Conservation (phyloP, 2,329 filamentous ascomycete species). For the Alternaria consortialis region DNA sequence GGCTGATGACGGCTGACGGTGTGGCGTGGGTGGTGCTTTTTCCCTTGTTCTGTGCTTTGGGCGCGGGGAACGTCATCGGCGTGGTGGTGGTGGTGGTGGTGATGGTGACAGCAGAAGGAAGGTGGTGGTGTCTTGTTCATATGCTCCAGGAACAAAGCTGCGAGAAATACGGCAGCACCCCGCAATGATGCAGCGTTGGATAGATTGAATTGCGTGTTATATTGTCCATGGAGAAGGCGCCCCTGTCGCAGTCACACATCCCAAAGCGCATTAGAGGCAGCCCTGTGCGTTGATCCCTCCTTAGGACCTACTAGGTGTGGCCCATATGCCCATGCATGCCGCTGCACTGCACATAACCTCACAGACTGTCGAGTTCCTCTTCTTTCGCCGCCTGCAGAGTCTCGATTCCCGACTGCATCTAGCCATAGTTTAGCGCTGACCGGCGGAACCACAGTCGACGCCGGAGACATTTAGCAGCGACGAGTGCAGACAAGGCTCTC, state of each 20-base stretch:
- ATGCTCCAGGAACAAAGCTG: constrained; percentile 1
- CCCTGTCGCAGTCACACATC: constrained; percentile 23
- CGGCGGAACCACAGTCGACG: constrained; percentile 20
- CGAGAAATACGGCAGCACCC: not conserved
- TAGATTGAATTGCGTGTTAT: constrained; percentile 9
- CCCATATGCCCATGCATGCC: constrained; percentile 12
- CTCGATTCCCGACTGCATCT: constrained; percentile 6
- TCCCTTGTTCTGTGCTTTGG: constrained; percentile 18
- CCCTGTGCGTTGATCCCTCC: constrained; percentile 29
- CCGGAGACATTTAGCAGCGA: constrained; percentile 20
- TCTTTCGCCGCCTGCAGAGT: constrained; percentile 11
- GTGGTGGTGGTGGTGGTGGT: constrained; percentile 1
- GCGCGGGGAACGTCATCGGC: constrained; percentile 4
- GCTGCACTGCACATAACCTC: constrained; percentile 14
- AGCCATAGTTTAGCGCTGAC: constrained; percentile 16
- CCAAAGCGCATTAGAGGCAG: constrained; percentile 22
- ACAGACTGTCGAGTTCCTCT: constrained; percentile 7
- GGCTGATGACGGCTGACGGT: constrained; percentile 22
- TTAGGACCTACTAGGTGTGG: constrained; percentile 16
- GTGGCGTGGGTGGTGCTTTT: constrained; percentile 19
- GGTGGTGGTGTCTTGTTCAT: not conserved
- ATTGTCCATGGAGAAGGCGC: constrained; percentile 23
- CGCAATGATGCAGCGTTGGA: constrained; percentile 5
- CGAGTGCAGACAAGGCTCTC: constrained; percentile 19
- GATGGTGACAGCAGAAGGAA: not conserved